Evolutionary conservation across 164 flowering plant species (phyloP).

Genomic region (Liriodendron chinense): DNA sequence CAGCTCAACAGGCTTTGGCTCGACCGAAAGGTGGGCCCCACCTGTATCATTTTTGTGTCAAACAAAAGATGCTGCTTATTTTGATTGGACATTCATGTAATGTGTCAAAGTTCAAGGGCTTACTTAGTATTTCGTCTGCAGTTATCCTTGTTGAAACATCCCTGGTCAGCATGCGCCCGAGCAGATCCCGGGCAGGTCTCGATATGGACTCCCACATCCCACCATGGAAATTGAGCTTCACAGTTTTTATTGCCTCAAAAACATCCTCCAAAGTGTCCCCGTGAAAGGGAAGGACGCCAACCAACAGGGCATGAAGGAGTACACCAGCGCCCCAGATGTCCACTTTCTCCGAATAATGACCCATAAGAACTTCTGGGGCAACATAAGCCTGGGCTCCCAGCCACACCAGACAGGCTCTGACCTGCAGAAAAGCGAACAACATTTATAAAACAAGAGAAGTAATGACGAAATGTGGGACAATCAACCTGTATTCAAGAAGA

Average conservation of each 20-base stretch:
- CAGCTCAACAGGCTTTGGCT: not conserved
- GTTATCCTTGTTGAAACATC: conserved; percentile 75
- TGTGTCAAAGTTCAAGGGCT: conserved; percentile 17
- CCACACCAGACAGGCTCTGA: conserved; percentile 81
- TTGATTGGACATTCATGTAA: not conserved
- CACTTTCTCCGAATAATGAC: conserved; percentile 84
- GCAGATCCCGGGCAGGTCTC: conserved; percentile 79
- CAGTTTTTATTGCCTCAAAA: conserved; percentile 85
- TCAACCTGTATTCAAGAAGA: not conserved
- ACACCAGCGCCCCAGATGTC: conserved; percentile 99
- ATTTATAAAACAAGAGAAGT: not conserved
- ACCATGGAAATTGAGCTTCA: conserved; percentile 60
- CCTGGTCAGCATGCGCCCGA: conserved; percentile 77
- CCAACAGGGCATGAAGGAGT: conserved; percentile 80
- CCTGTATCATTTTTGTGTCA: too few species aligned
- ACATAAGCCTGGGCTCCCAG: conserved; percentile 98
- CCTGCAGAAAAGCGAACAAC: conserved; percentile 41
- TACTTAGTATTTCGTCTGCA: conserved; percentile 89
- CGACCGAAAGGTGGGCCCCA: too few species aligned
- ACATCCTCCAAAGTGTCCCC: conserved; percentile 77
- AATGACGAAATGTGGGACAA: not conserved
- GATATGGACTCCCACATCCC: conserved; percentile 84
- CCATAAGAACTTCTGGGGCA: conserved; percentile 89
- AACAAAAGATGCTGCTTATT: too few species aligned
- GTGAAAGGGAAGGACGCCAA: conserved; percentile 78